Percentiles rank a stretch among this genome's conserved stretches.
Conservation (phyloP, 1,284 basidiomycete species). For the Lignosus rhinocerotis region DNA sequence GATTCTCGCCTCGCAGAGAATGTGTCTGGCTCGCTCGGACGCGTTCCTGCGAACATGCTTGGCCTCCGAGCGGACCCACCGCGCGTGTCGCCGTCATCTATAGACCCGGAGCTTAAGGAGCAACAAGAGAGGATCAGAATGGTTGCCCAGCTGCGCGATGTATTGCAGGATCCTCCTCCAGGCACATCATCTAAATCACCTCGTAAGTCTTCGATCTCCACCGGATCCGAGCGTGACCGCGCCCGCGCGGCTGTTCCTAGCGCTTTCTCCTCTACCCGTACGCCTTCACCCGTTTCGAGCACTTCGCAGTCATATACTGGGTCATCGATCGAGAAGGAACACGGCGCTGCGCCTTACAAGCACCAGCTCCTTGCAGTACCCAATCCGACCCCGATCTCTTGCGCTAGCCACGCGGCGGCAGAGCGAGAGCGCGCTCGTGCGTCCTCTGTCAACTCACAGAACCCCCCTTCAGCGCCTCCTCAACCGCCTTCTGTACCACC, state of each 20-base stretch:
- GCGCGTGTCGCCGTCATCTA: slow-evolving; percentile 17
- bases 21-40: slow-evolving; percentile 16
- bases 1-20: slow-evolving; percentile 20
- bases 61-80: slow-evolving; percentile 19
- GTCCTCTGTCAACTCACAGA: slow-evolving; percentile 23
- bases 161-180: slow-evolving; percentile 17
- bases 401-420: slow-evolving; percentile 17
- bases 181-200: not conserved
- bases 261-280: slow-evolving; percentile 17
- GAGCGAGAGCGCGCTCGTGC: slow-evolving; percentile 22
- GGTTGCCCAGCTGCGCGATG: slow-evolving; percentile 24
- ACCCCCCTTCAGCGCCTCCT: slow-evolving; percentile 2
- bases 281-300: slow-evolving; percentile 19
- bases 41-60: slow-evolving; percentile 19
- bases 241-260: slow-evolving; percentile 9
- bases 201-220: slow-evolving; percentile 16
- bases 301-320: slow-evolving; percentile 11
- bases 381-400: slow-evolving; percentile 8
- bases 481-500: slow-evolving; percentile 10
- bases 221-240: slow-evolving; percentile 1
- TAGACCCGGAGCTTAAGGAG: slow-evolving; percentile 18
- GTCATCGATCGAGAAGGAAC: slow-evolving; percentile 11
- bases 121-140: slow-evolving; percentile 17
- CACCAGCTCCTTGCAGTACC: slow-evolving; percentile 6
- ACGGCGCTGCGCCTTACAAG: not conserved